These are phyloP conservation scores for Salix arbutifolia DNA, from an alignment of 345 rosid species.

Conservation along the genomic window DNA sequence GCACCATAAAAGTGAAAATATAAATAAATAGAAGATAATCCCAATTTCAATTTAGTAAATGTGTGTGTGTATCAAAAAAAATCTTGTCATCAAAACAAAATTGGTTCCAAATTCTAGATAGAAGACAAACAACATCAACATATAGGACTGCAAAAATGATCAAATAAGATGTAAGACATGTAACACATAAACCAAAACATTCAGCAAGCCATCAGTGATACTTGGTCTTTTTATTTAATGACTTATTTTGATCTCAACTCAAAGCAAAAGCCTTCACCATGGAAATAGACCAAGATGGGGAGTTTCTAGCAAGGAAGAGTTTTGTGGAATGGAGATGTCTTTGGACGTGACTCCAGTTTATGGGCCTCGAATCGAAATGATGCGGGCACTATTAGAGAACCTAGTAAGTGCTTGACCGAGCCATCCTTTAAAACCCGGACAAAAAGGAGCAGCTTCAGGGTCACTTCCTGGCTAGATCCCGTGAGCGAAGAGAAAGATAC, in stretches of 20 bases:
- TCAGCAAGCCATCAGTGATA: too few species aligned
- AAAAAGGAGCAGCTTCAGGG: conserved; percentile 18
- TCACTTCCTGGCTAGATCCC: conserved; percentile 23
- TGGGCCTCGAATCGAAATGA: conserved; percentile 14
- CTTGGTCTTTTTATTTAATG: too few species aligned
- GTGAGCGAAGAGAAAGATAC: not conserved
- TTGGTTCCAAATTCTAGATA: too few species aligned
- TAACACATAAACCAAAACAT: too few species aligned
- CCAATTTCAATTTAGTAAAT: too few species aligned
- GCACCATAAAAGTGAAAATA: too few species aligned
- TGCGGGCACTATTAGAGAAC: conserved; percentile 22
- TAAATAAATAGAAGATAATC: too few species aligned
- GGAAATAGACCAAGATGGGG: conserved; percentile 41
- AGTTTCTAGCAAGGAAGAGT: conserved; percentile 28
- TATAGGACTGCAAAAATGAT: too few species aligned
- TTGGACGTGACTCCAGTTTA: conserved; percentile 39
- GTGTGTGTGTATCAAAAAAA: too few species aligned
- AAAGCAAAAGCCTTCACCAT: conserved; percentile 42
- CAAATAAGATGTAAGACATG: too few species aligned
- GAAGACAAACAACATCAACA: too few species aligned
- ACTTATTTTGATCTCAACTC: not conserved
- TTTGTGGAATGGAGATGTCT: conserved; percentile 17
- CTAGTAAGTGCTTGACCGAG: conserved; percentile 23
- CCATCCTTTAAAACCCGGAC: conserved; percentile 37
- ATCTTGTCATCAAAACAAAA: too few species aligned